phyloP scores from a whole-genome alignment of 768 basidiomycete genomes.

The Hypholoma sublateritium region DNA sequence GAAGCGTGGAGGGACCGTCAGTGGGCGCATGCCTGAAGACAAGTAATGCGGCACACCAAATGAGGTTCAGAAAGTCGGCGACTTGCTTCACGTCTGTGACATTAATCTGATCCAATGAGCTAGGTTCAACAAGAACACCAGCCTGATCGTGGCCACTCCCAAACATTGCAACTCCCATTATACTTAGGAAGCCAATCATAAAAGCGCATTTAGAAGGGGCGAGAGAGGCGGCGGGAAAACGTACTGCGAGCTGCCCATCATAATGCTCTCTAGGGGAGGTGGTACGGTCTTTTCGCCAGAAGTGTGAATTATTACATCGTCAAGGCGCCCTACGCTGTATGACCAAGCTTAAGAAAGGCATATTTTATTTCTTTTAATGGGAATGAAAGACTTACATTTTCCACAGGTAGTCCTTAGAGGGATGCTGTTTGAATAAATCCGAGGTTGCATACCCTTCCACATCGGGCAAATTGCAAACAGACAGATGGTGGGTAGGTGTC shows the following conservation, averaged over 20 bases:
- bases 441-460: constrained; percentile 37
- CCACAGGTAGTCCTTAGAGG: constrained; percentile 11
- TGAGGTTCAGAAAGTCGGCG: constrained; percentile 30
- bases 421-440: constrained; percentile 25
- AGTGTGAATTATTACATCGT: constrained; percentile 34
- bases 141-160: constrained; percentile 35
- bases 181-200: constrained; percentile 4
- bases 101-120: constrained; percentile 24
- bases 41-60: constrained; percentile 31
- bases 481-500: constrained; percentile 23
- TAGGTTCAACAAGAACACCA: constrained; percentile 34
- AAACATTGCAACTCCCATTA: constrained; percentile 40
- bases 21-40: neutral
- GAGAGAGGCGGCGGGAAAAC: neutral
- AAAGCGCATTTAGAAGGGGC: neutral
- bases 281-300: constrained; percentile 34
- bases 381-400: constrained; percentile 30
- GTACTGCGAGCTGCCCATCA: constrained; percentile 24
- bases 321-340: constrained; percentile 32
- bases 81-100: constrained; percentile 18
- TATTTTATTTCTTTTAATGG: neutral
- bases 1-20: too few relatives aligned
- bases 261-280: constrained; percentile 24
- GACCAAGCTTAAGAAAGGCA: constrained; percentile 3
- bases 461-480: constrained; percentile 33